Evolutionary conservation across 2,329 filamentous ascomycete genomes (phyloP), one percentile per base, ranked within the genome.

Genomic region (Arthrobotrys iridis): DNA sequence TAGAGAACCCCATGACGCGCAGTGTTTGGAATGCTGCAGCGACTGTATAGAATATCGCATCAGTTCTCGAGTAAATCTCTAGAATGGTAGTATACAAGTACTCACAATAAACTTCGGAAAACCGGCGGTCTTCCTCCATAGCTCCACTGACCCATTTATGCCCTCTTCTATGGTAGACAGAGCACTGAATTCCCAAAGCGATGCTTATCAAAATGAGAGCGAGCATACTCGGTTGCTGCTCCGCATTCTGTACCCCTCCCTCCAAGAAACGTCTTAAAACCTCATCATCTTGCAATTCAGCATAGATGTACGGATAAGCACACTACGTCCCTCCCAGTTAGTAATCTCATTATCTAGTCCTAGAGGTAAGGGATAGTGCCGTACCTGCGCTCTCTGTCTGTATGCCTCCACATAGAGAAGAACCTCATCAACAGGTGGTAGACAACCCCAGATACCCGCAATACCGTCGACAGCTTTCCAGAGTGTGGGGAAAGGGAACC

Each of bases 291-390:
- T 74, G 70, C 20, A 74, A 22, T 26, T 74, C 70, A 2, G 70
- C 70, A 48, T 74, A 74, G 8, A 74, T 74, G 37, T 74, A 74
- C 5, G 70, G 70, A 63, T 74, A 74, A 30, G 70, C 70, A 28
- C 70, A 74, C 70, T 74, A 50, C 26, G 18, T 11, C 7, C 3
- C 11, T n/a, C n/a, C n/a, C n/a, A n/a, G 30, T 52, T 37, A 50
- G 28, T 1, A 37, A 10, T 55, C 15, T 7, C 0, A 8, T 35
- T 28, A 20, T 22, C n/a, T 10, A 41, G 24, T n/a, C 1, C 5
- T 4, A 55, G n/a, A 6, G 7, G 26, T 15, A 10, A 15, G 22
- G 15, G 10, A 26, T 43, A 40, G 35, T 26, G 3, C 13, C 43
- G 15, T 62, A 74, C 70, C 62, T 74, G 70, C 13, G 70, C 70